Evolutionary conservation across 768 basidiomycete species (phyloP), one percentile per base, ranked within the genome.

Genomic region (Leccinum broughii): DNA sequence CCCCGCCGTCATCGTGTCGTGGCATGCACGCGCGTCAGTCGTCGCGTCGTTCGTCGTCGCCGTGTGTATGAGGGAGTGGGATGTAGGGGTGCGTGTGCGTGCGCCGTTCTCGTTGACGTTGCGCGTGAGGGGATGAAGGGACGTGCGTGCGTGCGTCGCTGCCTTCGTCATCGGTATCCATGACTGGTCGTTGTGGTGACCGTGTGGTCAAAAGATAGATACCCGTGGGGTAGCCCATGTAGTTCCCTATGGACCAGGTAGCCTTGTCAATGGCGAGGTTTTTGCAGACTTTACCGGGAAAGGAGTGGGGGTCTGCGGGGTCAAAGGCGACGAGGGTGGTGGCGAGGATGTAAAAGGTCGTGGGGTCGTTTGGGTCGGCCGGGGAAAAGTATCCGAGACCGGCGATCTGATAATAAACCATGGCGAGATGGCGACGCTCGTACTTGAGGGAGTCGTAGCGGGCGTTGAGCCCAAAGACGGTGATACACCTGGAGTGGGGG

Each of bases 391-490:
- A 81, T 1, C 88, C 90, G 50, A 87, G 75, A 30, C 87, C 82
- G 20, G 85, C 81, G 57, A 93, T 76, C 26, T 84, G 76, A 70
- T 81, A 81, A 53, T 80, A 78, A 30, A 30, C 28, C 28, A 30
- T 30, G 28, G 28, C 28, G 28, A 30, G 28, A 30, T 30, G 7
- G 11, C 89, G 82, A 62, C 92, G 81, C 68, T 94, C 91, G 56
- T 87, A 86, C 67, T 83, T 85, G 54, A 95, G 78, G 0, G 88
- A 90, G 37, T 90, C 86, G 65, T 84, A 83, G 32, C 90, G 85
- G 41, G 87, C 84, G 52, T 80, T 83, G 1, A 89, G 8, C 90
- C 89, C 49, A 94, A 75, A 3, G 77, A 72, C 5, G 82, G 77
- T 55, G 72, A 74, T 24, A 66, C 61, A 48, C 78, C 83, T 85